Conservation (phyloP, 352 stramenopile species). For the Paralagenidium karlingii region DNA sequence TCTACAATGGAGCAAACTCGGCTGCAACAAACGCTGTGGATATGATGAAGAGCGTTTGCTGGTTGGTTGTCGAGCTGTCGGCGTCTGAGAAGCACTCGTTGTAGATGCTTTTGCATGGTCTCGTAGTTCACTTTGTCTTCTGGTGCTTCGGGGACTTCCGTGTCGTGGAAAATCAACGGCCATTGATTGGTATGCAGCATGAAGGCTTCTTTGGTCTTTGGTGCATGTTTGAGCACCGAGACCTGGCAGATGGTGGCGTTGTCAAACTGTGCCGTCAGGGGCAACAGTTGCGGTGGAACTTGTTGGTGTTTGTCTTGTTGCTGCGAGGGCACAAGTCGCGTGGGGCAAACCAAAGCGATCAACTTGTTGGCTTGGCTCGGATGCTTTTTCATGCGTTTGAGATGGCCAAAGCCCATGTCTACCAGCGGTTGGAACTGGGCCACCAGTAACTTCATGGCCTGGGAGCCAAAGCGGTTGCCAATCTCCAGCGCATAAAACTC, state of each 20-base stretch:
- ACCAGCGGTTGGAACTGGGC: constrained; percentile 32
- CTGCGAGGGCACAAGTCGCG: background rate
- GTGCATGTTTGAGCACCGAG: constrained; percentile 29
- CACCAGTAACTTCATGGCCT: constrained; percentile 49
- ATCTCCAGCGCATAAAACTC: constrained; percentile 64
- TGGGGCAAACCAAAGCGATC: constrained; percentile 37
- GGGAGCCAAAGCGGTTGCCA: constrained; percentile 36
- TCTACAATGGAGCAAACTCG: background rate
- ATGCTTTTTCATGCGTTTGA: constrained; percentile 80
- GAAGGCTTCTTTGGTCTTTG: constrained; percentile 43
- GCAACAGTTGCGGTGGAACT: background rate
- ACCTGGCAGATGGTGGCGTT: constrained; percentile 2
- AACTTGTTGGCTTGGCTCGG: constrained; percentile 16
- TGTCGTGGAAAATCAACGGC: constrained; percentile 73
- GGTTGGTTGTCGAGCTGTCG: constrained; percentile 4
- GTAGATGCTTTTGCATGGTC: constrained; percentile 1
- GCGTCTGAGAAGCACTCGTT: background rate
- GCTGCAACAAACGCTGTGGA: constrained; percentile 1
- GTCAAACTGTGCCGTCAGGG: background rate
- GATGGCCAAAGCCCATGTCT: constrained; percentile 52
- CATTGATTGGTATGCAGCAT: constrained; percentile 43
- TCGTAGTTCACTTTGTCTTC: constrained; percentile 10
- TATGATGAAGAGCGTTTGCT: background rate
- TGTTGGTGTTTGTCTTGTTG: background rate
- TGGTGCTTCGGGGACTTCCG: constrained; percentile 25